Base-by-base conservation (phyloP, 75 land plant species). In the Pinus albicaulis region DNA sequence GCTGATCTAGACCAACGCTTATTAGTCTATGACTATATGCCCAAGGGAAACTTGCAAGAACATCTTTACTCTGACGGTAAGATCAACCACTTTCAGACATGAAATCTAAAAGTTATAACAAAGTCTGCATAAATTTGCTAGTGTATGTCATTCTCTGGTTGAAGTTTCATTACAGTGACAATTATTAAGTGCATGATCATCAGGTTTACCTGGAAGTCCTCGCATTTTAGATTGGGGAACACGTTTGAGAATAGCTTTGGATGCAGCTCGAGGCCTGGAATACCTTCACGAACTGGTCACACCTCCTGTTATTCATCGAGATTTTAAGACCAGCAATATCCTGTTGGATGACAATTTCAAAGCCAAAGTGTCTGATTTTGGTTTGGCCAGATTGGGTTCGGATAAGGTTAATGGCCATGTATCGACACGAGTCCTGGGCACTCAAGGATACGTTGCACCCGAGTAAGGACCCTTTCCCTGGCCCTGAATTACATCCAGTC, bases 251-350 rank as follows among this genome's bases (percentile, higher is more conserved):
- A 83, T 92, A 70, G 94, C 94, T 25, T 81, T 92, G 10, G 94
- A 92, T 74, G 89, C 94, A 64, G 94, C 94, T 13, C 89, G 82
- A 73, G 94, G 92, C 26, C 82, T 92, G 48, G 94, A 92, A 62
- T 92, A 85, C 75, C 81, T 92, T 13, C 97, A 94, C 69, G 94
- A 94, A 65, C 85, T 82, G 57, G 83, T 86, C 59, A 83, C 74
- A 56, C 95, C 98, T 24, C 89, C 98, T 28, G 88, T 94, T 15
- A 92, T 92, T 72, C 98, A 94, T 76, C 80, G 98, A 76, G 98
- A 94, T 80, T 92, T 94, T 55, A 79, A 79, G 66, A 79, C 78
- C 15, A 79, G 81, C 80, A 79, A 79, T 12, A 79, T 79, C 41
- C 81, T 79, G 28, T n/a, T 79, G 11, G 69, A 79, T 48, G 57